Base-by-base conservation (phyloP, 169 alveolate genomes). In the Sarcocystis neurona region DNA sequence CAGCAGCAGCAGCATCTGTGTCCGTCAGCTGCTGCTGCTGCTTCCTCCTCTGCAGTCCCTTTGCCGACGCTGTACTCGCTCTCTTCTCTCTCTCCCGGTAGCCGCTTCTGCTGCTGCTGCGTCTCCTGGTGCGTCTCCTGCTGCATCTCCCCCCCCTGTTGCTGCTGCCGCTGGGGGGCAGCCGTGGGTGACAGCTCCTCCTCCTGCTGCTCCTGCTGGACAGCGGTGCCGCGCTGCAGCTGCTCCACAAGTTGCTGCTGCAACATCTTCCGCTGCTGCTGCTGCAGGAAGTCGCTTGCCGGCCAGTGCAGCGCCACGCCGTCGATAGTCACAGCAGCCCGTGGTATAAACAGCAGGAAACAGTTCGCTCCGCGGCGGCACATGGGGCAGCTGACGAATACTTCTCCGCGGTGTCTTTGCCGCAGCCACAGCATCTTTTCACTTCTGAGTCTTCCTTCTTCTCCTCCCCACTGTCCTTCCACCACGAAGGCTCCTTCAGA, bases 301-400 rank as follows among this genome's bases (percentile, higher is more conserved):
- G 58, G 47, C 82, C 82, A 72, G 47, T 34, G 43, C 82, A 39
- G 34, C 43, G 41, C 56, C 30, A 30, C 18, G 37, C 82, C 82
- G 82, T 72, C 82, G 3, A 72, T 56, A 12, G 82, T 72, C 30
- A 72, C 39, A 12, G 82, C 18, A 8, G 82, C 23, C 18, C 82
- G 47, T 3, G 82, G 82, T 2, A 72, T 39, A 18, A 39, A 72
- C 32, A 43, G 39, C 12, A 72, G 82, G 56, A 5, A 72, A 53
- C 82, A 72, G 82, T 72, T 72, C 37, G 58, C 82, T 0, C 34
- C 23, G 2, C 82, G 47, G 39, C 82, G 47, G 56, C 82, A 72
- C 4, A 53, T 72, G 5, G 82, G 82, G 32, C 82, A 72, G n/a
- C n/a, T n/a, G 30, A 39, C 82, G 27, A 72, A 72, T 32, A 53